Percentiles rank a stretch among this genome's conserved stretches.
These are phyloP conservation scores for Eucalyptus tenuipes DNA, from an alignment of 345 rosid genomes.

Conservation along the genomic window DNA sequence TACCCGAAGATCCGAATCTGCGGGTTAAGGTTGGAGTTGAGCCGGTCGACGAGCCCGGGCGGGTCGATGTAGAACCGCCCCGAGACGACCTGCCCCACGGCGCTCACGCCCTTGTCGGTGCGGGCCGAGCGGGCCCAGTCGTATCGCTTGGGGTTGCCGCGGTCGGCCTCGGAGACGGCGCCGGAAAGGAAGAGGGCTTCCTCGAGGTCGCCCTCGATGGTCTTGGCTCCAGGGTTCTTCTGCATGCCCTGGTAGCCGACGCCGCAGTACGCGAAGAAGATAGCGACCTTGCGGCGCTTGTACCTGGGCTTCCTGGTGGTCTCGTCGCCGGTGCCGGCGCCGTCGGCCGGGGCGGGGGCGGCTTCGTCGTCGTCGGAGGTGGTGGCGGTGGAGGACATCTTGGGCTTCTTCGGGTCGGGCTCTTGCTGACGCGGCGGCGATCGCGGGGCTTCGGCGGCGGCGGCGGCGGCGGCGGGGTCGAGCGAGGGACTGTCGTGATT, in stretches of 20 bases:
- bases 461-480: neutral
- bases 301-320: constrained; percentile 27
- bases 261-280: constrained; percentile 86
- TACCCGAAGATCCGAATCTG: constrained; percentile 77
- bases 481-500: neutral
- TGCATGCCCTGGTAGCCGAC: constrained; percentile 99
- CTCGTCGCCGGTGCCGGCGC: neutral
- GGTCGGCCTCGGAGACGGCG: constrained; percentile 83
- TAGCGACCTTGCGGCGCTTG: constrained; percentile 88
- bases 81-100: constrained; percentile 93
- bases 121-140: constrained; percentile 97
- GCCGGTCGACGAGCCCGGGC: constrained; percentile 73
- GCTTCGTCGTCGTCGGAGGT: constrained; percentile 32
- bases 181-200: constrained; percentile 81
- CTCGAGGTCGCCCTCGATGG: constrained; percentile 95
- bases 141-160: constrained; percentile 47
- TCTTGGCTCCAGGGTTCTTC: constrained; percentile 90
- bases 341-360: neutral
- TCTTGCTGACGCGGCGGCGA: constrained; percentile 30
- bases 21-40: constrained; percentile 40
- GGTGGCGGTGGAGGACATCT: constrained; percentile 35
- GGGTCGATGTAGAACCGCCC: constrained; percentile 88
- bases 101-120: constrained; percentile 92
- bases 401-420: constrained; percentile 51
- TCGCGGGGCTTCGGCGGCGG: neutral